These are phyloP conservation scores for Trichothecium sympodiale DNA, from an alignment of 2,329 filamentous ascomycete genomes.

Conservation along the genomic window DNA sequence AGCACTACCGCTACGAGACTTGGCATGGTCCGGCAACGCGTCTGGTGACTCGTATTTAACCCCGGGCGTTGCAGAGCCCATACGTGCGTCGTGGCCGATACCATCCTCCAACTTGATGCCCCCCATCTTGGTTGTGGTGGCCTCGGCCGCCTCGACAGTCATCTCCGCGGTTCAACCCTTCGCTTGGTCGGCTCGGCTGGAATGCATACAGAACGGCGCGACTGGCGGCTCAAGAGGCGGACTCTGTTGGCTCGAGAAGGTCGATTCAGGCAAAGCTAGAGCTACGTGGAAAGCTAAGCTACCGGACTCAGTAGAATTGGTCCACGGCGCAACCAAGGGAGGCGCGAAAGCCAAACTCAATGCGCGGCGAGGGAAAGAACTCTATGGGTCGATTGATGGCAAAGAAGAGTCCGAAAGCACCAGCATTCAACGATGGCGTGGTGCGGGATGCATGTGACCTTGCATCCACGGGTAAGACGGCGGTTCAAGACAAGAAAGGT, in stretches of 20 bases:
- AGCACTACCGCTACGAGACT: constrained; percentile 34
- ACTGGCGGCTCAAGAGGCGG: not conserved
- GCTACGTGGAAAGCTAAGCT: not conserved
- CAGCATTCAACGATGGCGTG: not conserved
- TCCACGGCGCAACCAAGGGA: not conserved
- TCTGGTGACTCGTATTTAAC: constrained; percentile 23
- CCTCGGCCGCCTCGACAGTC: constrained; percentile 26
- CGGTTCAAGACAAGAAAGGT: not conserved
- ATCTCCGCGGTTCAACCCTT: not conserved
- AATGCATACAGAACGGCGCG: not conserved
- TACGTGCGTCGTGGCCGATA: constrained; percentile 20
- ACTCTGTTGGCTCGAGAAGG: not conserved
- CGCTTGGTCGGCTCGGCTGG: not conserved
- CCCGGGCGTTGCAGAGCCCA: constrained; percentile 27
- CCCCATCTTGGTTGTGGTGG: constrained; percentile 28
- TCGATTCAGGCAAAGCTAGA: not conserved
- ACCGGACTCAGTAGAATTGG: not conserved
- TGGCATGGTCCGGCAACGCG: constrained; percentile 28
- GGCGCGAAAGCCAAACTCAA: not conserved
- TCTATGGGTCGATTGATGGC: no score
- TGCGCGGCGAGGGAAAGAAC: no score
- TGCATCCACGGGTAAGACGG: constrained; percentile 6
- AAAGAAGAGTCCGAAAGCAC: no score
- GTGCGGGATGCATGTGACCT: constrained; percentile 10
- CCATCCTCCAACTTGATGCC: constrained; percentile 32